Evolutionary conservation across 1,139 yeast species (phyloP).

Genomic region (Scheffersomyces titani): DNA sequence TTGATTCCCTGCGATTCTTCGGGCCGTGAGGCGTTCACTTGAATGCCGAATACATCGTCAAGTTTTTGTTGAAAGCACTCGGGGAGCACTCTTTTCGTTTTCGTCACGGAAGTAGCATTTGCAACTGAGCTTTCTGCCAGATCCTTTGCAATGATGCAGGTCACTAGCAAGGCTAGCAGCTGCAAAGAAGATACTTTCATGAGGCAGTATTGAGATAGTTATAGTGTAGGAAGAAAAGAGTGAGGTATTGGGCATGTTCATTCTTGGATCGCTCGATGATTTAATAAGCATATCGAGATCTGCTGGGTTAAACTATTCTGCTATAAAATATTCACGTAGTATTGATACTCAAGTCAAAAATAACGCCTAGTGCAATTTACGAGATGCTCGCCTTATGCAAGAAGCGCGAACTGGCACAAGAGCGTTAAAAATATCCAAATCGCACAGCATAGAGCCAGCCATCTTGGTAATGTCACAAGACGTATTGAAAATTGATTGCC

Average conservation of each 20-base stretch:
- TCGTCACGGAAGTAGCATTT: neutral
- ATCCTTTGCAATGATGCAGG: neutral
- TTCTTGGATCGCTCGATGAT: neutral
- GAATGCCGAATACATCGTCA: neutral
- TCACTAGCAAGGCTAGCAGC: neutral
- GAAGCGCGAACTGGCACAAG: neutral
- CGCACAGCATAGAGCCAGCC: neutral
- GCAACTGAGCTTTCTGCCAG: neutral
- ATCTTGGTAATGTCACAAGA: neutral
- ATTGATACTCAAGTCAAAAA: neutral
- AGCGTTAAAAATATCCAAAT: neutral
- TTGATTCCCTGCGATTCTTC: slow-evolving; percentile 1
- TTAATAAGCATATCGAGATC: neutral
- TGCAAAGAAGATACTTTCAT: neutral
- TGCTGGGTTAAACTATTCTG: neutral
- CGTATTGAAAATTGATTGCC: neutral
- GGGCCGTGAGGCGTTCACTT: neutral
- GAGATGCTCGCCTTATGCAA: neutral
- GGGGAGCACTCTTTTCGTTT: neutral
- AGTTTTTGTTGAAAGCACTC: neutral
- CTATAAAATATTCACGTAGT: neutral
- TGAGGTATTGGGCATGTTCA: neutral
- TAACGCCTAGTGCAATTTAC: neutral
- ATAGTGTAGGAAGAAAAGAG: neutral
- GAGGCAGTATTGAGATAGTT: neutral